These are phyloP conservation scores for Pleurotus tuber-regium DNA, from an alignment of 768 basidiomycete species.

Conservation along the genomic window DNA sequence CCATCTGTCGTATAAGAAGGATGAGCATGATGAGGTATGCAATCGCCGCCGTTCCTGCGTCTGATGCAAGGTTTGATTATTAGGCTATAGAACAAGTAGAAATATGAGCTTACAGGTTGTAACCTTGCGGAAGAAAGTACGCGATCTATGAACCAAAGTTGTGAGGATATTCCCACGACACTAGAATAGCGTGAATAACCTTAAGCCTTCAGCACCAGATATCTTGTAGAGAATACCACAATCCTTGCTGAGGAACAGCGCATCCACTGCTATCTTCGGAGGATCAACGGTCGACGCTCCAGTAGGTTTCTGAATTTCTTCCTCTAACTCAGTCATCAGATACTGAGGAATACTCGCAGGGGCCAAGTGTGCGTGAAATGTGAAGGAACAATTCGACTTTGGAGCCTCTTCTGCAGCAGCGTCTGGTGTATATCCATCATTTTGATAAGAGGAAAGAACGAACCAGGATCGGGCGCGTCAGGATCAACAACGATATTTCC, in stretches of 20 bases:
- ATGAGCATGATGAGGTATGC: conserved; percentile 65
- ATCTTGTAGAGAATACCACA: conserved; percentile 77
- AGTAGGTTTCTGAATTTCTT: conserved; percentile 71
- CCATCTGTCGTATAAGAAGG: conserved; percentile 72
- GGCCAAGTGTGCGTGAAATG: conserved; percentile 63
- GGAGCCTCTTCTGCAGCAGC: conserved; percentile 39
- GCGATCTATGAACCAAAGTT: conserved; percentile 34
- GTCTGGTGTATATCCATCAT: not conserved
- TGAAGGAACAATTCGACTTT: conserved; percentile 62
- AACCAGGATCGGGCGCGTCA: conserved; percentile 35
- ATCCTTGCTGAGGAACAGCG: conserved; percentile 71
- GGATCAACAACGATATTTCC: conserved; percentile 52
- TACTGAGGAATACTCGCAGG: conserved; percentile 47
- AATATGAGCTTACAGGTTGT: conserved; percentile 49
- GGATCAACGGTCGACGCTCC: conserved; percentile 59
- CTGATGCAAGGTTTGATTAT: conserved; percentile 33
- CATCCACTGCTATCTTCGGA: conserved; percentile 58
- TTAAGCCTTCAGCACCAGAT: conserved; percentile 63
- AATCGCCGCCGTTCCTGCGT: conserved; percentile 69
- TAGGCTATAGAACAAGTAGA: not conserved
- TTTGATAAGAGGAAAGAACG: conserved; percentile 1
- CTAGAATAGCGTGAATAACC: conserved; percentile 37
- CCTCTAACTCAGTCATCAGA: conserved; percentile 68
- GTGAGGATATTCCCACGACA: not conserved
- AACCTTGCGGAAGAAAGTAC: conserved; percentile 72